Conservation (phyloP, 352 stramenopile genomes). For the Phytophthora litchii region DNA sequence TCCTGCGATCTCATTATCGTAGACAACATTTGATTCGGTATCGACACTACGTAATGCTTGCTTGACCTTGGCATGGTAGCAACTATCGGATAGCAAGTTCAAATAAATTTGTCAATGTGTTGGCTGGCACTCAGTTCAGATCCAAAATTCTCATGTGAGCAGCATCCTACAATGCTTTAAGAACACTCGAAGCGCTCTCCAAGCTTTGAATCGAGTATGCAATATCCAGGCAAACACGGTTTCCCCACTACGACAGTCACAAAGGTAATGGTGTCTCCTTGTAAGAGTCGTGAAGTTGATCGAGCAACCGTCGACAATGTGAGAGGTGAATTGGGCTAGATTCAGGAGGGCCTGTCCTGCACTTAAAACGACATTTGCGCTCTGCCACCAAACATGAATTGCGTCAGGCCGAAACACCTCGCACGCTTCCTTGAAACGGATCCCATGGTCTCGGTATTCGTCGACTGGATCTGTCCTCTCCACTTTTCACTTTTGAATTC, state of each 20-base stretch:
- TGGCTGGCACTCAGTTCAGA: too few relatives aligned
- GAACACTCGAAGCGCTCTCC: too few relatives aligned
- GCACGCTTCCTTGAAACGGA: constrained; percentile 16
- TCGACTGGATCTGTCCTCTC: constrained; percentile 1
- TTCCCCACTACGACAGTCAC: constrained; percentile 18
- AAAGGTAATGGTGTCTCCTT: constrained; percentile 20
- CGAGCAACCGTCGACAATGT: constrained; percentile 15
- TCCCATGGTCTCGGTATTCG: constrained; percentile 18
- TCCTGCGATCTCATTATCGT: too few relatives aligned
- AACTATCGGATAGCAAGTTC: too few relatives aligned
- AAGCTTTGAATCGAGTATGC: too few relatives aligned
- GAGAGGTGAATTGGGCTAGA: neutral
- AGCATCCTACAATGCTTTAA: too few relatives aligned
- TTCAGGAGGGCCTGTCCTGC: constrained; percentile 10
- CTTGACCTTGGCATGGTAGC: too few relatives aligned
- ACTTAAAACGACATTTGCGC: constrained; percentile 26
- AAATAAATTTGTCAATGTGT: too few relatives aligned
- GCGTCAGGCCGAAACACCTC: constrained; percentile 23
- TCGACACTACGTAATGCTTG: too few relatives aligned
- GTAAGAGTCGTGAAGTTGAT: constrained; percentile 14
- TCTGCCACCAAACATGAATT: neutral
- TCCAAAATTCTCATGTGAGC: too few relatives aligned
- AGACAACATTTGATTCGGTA: too few relatives aligned
- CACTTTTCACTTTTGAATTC: constrained; percentile 22
- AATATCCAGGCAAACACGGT: constrained; percentile 5